A percentile compares a stretch with the other conserved stretches of the same genome.
These are phyloP conservation scores for Metarhizium anisopliae DNA, from an alignment of 2,329 filamentous ascomycete genomes.

Conservation along the genomic window DNA sequence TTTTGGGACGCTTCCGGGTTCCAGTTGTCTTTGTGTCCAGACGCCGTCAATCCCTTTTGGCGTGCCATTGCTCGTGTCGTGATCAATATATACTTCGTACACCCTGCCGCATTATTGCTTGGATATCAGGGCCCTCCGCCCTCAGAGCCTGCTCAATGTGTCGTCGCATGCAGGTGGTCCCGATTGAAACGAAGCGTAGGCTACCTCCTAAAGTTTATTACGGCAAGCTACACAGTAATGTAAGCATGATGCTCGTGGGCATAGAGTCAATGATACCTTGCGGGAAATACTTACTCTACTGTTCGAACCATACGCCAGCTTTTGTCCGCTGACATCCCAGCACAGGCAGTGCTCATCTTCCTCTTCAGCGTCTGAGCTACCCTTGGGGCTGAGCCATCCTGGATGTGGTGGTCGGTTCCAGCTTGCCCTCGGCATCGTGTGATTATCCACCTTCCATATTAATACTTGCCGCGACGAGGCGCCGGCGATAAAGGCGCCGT, in stretches of 20 bases:
- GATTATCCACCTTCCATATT: constrained; percentile 57
- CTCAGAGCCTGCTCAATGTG: constrained; percentile 2
- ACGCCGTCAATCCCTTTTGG: not conserved
- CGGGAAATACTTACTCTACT: constrained; percentile 41
- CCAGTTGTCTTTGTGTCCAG: not conserved
- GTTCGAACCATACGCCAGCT: constrained; percentile 54
- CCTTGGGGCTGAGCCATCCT: constrained; percentile 50
- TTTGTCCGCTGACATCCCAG: constrained; percentile 54
- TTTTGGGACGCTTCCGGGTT: not conserved
- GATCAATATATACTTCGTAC: not conserved
- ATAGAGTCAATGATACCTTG: not conserved
- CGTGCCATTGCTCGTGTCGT: not conserved
- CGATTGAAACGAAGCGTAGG: not conserved
- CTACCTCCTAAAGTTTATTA: constrained; percentile 41
- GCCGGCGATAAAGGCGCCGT: constrained; percentile 54
- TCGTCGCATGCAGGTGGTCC: not conserved
- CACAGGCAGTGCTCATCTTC: constrained; percentile 53
- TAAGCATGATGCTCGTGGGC: not conserved
- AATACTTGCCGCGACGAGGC: constrained; percentile 49
- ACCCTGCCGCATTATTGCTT: not conserved
- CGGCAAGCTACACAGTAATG: constrained; percentile 31
- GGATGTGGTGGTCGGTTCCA: constrained; percentile 48
- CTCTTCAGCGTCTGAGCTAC: constrained; percentile 43
- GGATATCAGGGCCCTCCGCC: not conserved
- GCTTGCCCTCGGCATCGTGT: constrained; percentile 47